Percentiles rank a stretch among this genome's conserved stretches.
phyloP scores from a whole-genome alignment of 2,329 filamentous ascomycete genomes.

The Talaromyces sp. region DNA sequence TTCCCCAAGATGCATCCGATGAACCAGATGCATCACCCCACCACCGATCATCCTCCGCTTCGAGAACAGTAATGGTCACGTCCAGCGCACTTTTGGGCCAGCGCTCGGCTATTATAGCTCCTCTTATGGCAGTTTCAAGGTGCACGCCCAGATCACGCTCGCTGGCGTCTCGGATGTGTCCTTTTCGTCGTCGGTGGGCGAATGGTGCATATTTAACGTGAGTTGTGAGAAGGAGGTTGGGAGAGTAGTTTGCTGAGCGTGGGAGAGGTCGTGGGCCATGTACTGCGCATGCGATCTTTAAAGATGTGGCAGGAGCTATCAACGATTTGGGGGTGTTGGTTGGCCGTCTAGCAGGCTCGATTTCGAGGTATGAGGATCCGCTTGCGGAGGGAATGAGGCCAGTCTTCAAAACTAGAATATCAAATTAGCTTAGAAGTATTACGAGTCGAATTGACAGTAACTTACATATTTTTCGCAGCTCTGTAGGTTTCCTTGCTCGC shows the following conservation, averaged over 20 bases:
- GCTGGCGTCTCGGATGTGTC: slow-evolving; percentile 78
- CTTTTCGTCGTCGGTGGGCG: slow-evolving; percentile 74
- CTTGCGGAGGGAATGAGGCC: slow-evolving; percentile 90
- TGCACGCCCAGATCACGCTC: slow-evolving; percentile 90
- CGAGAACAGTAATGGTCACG: slow-evolving; percentile 85
- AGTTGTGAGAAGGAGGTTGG: slow-evolving; percentile 85
- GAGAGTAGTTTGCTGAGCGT: slow-evolving; percentile 84
- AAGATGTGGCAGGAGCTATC: slow-evolving; percentile 58
- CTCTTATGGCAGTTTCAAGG: slow-evolving; percentile 83
- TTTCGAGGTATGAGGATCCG: slow-evolving; percentile 70
- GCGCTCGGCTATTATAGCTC: slow-evolving; percentile 84
- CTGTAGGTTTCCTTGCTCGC: slow-evolving; percentile 62
- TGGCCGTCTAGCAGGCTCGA: slow-evolving; percentile 49
- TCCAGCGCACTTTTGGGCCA: slow-evolving; percentile 99
- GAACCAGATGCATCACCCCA: slow-evolving; percentile 55
- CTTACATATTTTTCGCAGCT: slow-evolving; percentile 83
- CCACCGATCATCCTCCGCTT: slow-evolving; percentile 81
- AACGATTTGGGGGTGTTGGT: slow-evolving; percentile 44
- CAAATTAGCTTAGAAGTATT: slow-evolving; percentile 8
- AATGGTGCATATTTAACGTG: slow-evolving; percentile 98
- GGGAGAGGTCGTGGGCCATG: slow-evolving; percentile 90
- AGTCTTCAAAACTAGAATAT: slow-evolving; percentile 73
- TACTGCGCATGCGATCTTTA: slow-evolving; percentile 90
- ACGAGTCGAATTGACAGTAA: slow-evolving; percentile 6
- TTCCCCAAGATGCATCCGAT: slow-evolving; percentile 69